These are phyloP conservation scores for Ophiostoma piceae DNA, from an alignment of 2,329 filamentous ascomycete species.

Conservation along the genomic window DNA sequence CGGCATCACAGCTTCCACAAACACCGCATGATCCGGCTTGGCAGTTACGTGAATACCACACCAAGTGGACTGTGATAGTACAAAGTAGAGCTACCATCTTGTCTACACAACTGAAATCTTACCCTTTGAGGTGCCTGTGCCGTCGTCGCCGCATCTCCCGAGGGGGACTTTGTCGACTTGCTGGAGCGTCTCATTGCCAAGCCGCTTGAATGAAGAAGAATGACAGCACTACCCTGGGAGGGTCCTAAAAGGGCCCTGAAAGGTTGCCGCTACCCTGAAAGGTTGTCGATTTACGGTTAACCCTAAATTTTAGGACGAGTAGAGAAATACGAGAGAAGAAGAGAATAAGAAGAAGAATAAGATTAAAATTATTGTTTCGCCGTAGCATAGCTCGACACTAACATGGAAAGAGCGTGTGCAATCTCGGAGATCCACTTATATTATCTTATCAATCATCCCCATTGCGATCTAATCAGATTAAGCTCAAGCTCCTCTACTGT, in stretches of 20 bases:
- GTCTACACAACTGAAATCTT: no score
- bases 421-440: neutral
- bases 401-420: neutral
- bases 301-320: no score
- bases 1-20: neutral
- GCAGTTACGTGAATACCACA: neutral
- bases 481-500: neutral
- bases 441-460: neutral
- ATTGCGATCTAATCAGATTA: neutral
- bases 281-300: no score
- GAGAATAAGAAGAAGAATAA: neutral
- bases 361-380: neutral
- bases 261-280: no score
- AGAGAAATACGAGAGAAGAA: neutral
- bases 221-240: neutral
- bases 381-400: neutral
- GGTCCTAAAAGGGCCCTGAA: no score
- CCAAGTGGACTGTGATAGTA: neutral
- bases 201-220: neutral
- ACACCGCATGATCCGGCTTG: neutral
- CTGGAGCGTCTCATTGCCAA: neutral
- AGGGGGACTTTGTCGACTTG: neutral
- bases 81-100: no score
- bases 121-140: no score
- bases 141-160: neutral